Evolutionary conservation across 2,329 filamentous ascomycete species (phyloP).

Genomic region (Neophaeococcomyces aloes): DNA sequence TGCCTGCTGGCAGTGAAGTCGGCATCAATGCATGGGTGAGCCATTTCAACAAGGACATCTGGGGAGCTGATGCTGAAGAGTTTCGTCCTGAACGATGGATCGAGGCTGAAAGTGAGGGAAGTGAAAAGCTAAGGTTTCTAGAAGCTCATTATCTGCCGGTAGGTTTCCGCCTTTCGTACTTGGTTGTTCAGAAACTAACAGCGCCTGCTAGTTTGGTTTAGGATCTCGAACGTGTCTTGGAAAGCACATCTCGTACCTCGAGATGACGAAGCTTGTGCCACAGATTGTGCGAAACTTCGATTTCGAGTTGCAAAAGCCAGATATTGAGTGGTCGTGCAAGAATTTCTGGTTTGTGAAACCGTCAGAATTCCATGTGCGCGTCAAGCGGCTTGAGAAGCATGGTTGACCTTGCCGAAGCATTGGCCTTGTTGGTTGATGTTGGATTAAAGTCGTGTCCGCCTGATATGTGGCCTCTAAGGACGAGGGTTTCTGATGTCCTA

Average conservation of each 20-base stretch:
- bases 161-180: conserved; percentile 14
- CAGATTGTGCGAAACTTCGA: conserved; percentile 19
- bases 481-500: background rate
- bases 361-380: conserved; percentile 29
- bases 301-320: conserved; percentile 16
- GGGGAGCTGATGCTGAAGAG: conserved; percentile 31
- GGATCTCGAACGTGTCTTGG: conserved; percentile 33
- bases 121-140: conserved; percentile 26
- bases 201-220: conserved; percentile 27
- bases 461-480: background rate
- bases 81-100: conserved; percentile 42
- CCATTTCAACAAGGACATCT: conserved; percentile 38
- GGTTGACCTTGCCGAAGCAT: background rate
- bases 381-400: conserved; percentile 12
- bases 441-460: background rate
- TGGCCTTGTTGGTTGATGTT: background rate
- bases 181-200: conserved; percentile 37
- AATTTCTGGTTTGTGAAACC: conserved; percentile 24
- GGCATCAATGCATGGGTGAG: conserved; percentile 39
- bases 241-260: conserved; percentile 23
- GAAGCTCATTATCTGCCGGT: conserved; percentile 33
- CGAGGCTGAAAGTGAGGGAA: conserved; percentile 26
- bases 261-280: conserved; percentile 25
- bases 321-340: conserved; percentile 15
- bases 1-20: conserved; percentile 34